These are phyloP conservation scores for Durusdinium trenchii DNA, from an alignment of 73 alveolate species.

Conservation along the genomic window DNA sequence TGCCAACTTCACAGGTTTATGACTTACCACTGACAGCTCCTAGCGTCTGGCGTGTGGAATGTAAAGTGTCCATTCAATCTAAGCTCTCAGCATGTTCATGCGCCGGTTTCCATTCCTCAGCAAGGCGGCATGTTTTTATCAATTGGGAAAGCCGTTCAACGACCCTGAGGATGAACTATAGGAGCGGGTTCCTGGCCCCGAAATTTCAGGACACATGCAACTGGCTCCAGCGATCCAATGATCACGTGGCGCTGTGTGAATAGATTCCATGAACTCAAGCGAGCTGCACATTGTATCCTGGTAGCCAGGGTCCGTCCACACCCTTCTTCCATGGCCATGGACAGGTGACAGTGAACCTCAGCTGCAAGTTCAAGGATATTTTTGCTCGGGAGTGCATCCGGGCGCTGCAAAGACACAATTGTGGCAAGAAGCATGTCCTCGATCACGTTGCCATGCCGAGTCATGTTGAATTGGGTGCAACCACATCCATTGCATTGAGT, in stretches of 20 bases:
- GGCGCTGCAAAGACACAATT: no score
- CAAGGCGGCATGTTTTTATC: no score
- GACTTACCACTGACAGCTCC: neutral
- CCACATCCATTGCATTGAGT: slow-evolving; percentile 93
- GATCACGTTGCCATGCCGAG: slow-evolving; percentile 71
- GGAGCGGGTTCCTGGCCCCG: no score
- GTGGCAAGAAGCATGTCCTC: slow-evolving; percentile 75
- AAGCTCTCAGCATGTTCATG: slow-evolving; percentile 66
- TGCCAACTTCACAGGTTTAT: neutral
- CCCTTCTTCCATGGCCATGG: slow-evolving; percentile 96
- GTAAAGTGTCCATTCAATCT: neutral
- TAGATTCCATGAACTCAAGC: no score
- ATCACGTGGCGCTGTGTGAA: no score
- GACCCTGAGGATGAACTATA: no score
- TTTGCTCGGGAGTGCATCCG: neutral
- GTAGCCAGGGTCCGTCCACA: slow-evolving; percentile 94
- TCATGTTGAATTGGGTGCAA: slow-evolving; percentile 94
- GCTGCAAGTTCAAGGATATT: neutral
- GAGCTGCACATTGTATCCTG: slow-evolving; percentile 86
- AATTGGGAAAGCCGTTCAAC: no score
- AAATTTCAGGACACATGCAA: no score
- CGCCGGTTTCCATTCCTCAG: slow-evolving; percentile 84
- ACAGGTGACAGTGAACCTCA: slow-evolving; percentile 78
- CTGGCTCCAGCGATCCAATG: no score
- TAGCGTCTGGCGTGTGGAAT: neutral